Evolutionary conservation across 371 early-diverging fungal species (phyloP).

Genomic region (Circinella minor): DNA sequence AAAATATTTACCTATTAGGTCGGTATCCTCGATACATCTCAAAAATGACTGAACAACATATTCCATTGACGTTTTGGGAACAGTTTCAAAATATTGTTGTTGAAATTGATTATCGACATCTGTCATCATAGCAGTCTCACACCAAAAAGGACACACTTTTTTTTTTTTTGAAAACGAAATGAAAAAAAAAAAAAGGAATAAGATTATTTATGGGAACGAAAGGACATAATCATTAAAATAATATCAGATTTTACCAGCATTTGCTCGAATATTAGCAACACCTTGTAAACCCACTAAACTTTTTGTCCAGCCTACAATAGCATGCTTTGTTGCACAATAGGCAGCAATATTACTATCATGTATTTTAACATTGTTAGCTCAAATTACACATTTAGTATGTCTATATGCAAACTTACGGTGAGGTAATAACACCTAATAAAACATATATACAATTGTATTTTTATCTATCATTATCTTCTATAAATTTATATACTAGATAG

Average conservation of each 20-base stretch:
- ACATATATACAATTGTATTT: too few relatives aligned
- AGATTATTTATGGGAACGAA: too few relatives aligned
- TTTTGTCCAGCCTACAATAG: slow-evolving; percentile 33
- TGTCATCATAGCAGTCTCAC: not conserved
- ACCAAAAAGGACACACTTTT: slow-evolving; percentile 10
- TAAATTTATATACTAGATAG: too few relatives aligned
- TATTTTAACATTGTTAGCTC: not conserved
- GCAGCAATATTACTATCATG: not conserved
- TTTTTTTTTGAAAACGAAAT: slow-evolving; percentile 3
- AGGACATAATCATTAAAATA: too few relatives aligned
- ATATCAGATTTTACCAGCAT: slow-evolving; percentile 11
- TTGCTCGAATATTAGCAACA: slow-evolving; percentile 25
- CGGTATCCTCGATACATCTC: slow-evolving; percentile 3
- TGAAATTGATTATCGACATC: not conserved
- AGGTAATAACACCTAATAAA: not conserved
- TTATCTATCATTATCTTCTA: too few relatives aligned
- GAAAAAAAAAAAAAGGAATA: too few relatives aligned
- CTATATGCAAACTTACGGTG: not conserved
- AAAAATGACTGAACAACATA: not conserved
- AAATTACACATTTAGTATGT: not conserved
- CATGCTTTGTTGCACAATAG: slow-evolving; percentile 24
- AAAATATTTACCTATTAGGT: not conserved
- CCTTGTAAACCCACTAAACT: not conserved
- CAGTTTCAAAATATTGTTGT: not conserved
- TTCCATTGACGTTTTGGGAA: slow-evolving; percentile 1